A percentile compares a stretch with the other conserved stretches of the same genome.
These are phyloP conservation scores for Allomyces javanicus DNA, from an alignment of 192 early-diverging fungal species.

Conservation along the genomic window DNA sequence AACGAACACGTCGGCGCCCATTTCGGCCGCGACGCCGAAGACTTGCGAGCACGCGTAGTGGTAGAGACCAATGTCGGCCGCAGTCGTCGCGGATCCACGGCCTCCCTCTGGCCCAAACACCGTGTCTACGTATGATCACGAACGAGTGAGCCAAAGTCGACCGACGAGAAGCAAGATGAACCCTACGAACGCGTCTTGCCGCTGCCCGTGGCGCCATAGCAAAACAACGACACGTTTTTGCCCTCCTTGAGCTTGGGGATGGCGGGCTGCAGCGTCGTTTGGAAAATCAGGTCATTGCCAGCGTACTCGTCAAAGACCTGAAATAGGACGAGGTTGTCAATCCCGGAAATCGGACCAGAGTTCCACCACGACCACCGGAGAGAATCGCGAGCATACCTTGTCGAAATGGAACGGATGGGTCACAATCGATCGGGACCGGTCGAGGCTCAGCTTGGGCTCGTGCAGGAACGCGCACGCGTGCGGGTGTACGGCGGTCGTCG, in stretches of 20 bases:
- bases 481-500: not conserved
- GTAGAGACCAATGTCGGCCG: constrained; percentile 13
- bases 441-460: not conserved
- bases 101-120: constrained; percentile 6
- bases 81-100: not conserved
- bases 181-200: not conserved
- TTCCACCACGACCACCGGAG: too few relatives aligned
- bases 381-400: not conserved
- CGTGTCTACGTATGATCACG: constrained; percentile 7
- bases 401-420: not conserved
- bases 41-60: constrained; percentile 16
- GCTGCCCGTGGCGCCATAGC: constrained; percentile 19
- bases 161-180: not conserved
- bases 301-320: not conserved
- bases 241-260: constrained; percentile 13
- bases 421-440: not conserved
- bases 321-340: too few relatives aligned
- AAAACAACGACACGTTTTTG: constrained; percentile 16
- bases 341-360: too few relatives aligned
- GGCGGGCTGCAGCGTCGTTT: constrained; percentile 4
- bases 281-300: constrained; percentile 14
- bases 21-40: constrained; percentile 4
- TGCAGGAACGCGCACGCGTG: not conserved
- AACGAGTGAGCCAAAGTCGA: too few relatives aligned
- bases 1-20: not conserved